A percentile compares a stretch with the other conserved stretches of the same genome.
phyloP scores from a whole-genome alignment of 805 yeast genomes.

The Blastobotrys americana region DNA sequence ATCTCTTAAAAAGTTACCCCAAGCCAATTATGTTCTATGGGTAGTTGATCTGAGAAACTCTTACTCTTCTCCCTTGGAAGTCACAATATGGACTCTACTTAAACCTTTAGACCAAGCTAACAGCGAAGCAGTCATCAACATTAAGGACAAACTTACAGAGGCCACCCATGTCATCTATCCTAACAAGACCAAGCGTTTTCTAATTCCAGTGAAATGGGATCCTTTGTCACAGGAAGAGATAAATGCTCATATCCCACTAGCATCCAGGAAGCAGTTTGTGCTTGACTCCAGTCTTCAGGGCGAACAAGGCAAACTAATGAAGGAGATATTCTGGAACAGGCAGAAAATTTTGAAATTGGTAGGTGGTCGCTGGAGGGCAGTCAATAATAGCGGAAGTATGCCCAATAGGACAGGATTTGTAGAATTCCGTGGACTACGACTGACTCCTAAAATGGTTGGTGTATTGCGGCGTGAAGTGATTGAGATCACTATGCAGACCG shows the following conservation, averaged over 20 bases:
- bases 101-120: slow-evolving; percentile 1
- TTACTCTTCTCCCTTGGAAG: slow-evolving; percentile 50
- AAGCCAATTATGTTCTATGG: slow-evolving; percentile 53
- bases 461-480: slow-evolving; percentile 33
- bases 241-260: slow-evolving; percentile 57
- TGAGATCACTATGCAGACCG: slow-evolving; percentile 30
- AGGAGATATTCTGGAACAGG: slow-evolving; percentile 76
- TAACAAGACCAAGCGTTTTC: slow-evolving; percentile 46
- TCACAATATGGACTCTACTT: slow-evolving; percentile 22
- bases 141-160: slow-evolving; percentile 5
- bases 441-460: slow-evolving; percentile 54
- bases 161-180: slow-evolving; percentile 33
- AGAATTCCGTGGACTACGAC: slow-evolving; percentile 59
- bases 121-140: not conserved
- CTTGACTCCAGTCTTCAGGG: slow-evolving; percentile 38
- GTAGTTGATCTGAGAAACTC: slow-evolving; percentile 74
- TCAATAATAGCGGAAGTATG: slow-evolving; percentile 9
- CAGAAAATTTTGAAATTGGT: slow-evolving; percentile 53
- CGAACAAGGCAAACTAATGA: slow-evolving; percentile 51
- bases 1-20: slow-evolving; percentile 17
- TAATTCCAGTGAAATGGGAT: slow-evolving; percentile 63
- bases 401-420: slow-evolving; percentile 46
- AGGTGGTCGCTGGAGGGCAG: slow-evolving; percentile 57
- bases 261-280: slow-evolving; percentile 63
- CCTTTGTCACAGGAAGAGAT: slow-evolving; percentile 38